Conservation (phyloP, 2,329 filamentous ascomycete genomes). For the Colletotrichum nymphaeae region DNA sequence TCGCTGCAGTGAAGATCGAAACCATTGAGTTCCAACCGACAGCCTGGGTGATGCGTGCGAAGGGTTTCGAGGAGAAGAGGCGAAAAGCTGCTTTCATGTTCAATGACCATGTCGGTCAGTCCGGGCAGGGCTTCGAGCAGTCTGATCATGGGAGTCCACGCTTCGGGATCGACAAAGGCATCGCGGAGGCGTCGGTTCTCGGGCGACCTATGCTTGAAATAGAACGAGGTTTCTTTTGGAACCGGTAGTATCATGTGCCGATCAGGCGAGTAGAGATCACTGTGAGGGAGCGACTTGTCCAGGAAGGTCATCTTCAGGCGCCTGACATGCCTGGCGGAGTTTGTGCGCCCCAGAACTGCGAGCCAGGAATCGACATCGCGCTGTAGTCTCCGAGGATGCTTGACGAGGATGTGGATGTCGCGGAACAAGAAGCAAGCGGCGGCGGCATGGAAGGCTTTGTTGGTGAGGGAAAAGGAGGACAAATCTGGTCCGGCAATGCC, state of each 20-base stretch:
- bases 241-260: background rate
- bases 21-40: background rate
- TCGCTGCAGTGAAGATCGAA: background rate
- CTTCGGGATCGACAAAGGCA: background rate
- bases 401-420: background rate
- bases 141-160: slow-evolving; percentile 4
- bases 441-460: background rate
- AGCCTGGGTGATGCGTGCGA: background rate
- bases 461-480: slow-evolving; percentile 1
- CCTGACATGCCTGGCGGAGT: slow-evolving; percentile 1
- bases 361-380: slow-evolving; percentile 6
- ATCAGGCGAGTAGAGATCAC: slow-evolving; percentile 5
- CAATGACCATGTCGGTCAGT: background rate
- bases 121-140: background rate
- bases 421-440: slow-evolving; percentile 7
- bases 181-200: slow-evolving; percentile 6
- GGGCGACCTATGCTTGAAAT: background rate
- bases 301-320: background rate
- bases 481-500: background rate
- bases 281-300: slow-evolving; percentile 3
- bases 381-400: background rate
- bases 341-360: background rate
- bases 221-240: background rate
- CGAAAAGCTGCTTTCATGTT: slow-evolving; percentile 3
- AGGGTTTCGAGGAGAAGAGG: slow-evolving; percentile 2